phyloP scores from a whole-genome alignment of 2,329 filamentous ascomycete genomes.

The Dactylonectria estremocensis region DNA sequence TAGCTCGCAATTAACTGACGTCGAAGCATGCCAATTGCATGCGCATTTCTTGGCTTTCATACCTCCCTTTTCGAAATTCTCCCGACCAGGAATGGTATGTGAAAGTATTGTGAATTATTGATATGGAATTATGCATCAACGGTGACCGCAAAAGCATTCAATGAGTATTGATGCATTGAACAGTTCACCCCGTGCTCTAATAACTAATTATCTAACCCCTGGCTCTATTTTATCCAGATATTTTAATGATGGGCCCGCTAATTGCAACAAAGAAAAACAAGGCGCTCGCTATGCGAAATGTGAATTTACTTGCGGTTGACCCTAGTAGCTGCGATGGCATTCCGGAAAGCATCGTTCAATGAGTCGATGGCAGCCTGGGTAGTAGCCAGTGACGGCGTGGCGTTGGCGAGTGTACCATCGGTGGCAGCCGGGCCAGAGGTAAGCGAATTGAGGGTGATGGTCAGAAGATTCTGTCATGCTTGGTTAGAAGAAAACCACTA shows the following conservation, averaged over 20 bases:
- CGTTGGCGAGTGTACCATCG: neutral
- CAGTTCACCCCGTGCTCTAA: neutral
- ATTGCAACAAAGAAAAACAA: neutral
- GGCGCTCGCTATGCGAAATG: neutral
- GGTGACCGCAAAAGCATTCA: neutral
- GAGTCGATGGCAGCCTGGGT: neutral
- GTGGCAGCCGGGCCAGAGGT: neutral
- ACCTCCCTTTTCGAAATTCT: too few relatives aligned
- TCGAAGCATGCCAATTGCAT: neutral
- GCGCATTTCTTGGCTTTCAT: neutral
- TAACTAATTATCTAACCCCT: neutral
- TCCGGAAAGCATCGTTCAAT: neutral
- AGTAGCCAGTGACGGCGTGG: neutral
- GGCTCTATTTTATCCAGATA: neutral
- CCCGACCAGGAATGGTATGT: too few relatives aligned
- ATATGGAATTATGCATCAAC: constrained; percentile 9
- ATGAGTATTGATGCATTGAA: neutral
- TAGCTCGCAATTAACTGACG: neutral
- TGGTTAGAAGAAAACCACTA: neutral
- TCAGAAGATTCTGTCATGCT: neutral
- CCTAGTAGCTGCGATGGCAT: neutral
- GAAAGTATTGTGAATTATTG: neutral
- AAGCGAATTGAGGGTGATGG: neutral
- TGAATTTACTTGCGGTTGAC: neutral
- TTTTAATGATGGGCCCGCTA: neutral